Evolutionary conservation across 495 filamentous ascomycete genomes (phyloP), one percentile per base, ranked within the genome.

Genomic region (Lophium mytilinum): DNA sequence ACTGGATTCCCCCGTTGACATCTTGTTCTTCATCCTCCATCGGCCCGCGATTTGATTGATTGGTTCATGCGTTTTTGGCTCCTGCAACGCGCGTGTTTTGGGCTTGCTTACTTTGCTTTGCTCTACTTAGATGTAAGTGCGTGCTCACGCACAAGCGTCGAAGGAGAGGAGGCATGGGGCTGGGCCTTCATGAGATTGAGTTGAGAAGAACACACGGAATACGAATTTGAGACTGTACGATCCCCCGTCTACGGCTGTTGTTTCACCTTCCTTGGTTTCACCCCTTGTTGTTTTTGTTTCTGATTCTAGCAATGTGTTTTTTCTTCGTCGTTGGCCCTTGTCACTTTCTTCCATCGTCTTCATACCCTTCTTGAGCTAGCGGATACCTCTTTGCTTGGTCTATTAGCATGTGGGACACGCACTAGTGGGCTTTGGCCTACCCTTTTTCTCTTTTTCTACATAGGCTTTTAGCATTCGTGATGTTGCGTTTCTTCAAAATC

Each of bases 151-250:
- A 41, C 39, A 17, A 14, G 11, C 17, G 39, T 12, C 39, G 17
- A 41, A 30, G 49, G n/a, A 19, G n/a, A 30, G 2, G 19, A 37
- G 34, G 47, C 47, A 57, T 37, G 43, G 52, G 1, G 53, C 33
- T 35, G 56, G 24, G 24, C 24, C 24, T 30, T 30, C 24, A 30
- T 30, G 24, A 30, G 3, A 2, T 3, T 30, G 24, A 30, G 3
- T 30, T 30, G 24, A 30, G 24, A 30, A 6, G 6, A n/a, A n/a
- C n/a, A 30, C 6, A 30, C 24, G 24, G 24, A 30, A 30, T 30
- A 30, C 24, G 24, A 30, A 30, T 30, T 30, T 35, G 58, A 58
- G 60, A 54, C 37, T 62, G 60, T 62, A 62, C 60, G 60, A 62
- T 62, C 48, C 24, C 24, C 24, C 6, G 48, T 21, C 18, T 60